Percentiles rank a stretch among this genome's conserved stretches.
phyloP scores from a whole-genome alignment of 306 rosid genomes.

The Dryas drummondii region DNA sequence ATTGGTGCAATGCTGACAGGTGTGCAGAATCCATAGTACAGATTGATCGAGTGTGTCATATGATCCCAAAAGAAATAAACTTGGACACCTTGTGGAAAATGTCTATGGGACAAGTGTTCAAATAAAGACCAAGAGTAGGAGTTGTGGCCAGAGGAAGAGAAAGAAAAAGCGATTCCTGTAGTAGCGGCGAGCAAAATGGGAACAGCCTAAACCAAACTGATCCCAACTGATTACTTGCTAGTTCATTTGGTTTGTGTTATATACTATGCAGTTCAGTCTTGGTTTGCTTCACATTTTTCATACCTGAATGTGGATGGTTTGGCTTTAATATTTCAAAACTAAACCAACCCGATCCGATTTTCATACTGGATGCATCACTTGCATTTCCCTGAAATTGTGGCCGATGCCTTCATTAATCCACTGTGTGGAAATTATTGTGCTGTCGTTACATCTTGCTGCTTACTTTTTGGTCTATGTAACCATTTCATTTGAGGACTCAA shows the following conservation, averaged over 20 bases:
- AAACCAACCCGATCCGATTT: not conserved
- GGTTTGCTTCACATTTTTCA: not conserved
- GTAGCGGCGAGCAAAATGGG: too few species aligned
- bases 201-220: not conserved
- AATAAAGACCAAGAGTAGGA: not conserved
- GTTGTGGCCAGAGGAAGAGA: not conserved
- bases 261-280: not conserved
- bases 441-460: not conserved
- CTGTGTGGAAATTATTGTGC: not conserved
- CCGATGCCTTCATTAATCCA: not conserved
- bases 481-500: not conserved
- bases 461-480: not conserved
- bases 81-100: not conserved
- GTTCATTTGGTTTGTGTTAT: not conserved
- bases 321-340: not conserved
- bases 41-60: not conserved
- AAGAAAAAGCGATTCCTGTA: not conserved
- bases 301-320: not conserved
- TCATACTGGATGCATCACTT: not conserved
- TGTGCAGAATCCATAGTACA: not conserved
- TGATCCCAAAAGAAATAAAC: not conserved
- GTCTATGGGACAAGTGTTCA: not conserved
- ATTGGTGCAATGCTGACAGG: not conserved
- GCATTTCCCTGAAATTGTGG: not conserved
- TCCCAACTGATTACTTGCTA: not conserved